Percentiles rank a stretch among this genome's conserved stretches.
Conservation (phyloP, 306 rosid species). For the Quercus alba region DNA sequence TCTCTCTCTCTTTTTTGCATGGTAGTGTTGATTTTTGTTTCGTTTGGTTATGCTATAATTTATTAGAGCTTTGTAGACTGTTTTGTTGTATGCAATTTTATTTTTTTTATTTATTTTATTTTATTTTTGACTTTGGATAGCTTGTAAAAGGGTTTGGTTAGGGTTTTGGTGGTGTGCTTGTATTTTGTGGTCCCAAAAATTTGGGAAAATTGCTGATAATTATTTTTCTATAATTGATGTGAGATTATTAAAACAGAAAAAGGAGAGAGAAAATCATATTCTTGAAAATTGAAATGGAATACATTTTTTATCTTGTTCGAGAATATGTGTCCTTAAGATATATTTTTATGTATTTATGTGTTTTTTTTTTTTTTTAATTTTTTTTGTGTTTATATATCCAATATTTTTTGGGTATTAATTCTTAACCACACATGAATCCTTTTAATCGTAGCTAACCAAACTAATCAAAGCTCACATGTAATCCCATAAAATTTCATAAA, state of each 20-base stretch:
- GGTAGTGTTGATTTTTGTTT: neutral
- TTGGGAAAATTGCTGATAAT: neutral
- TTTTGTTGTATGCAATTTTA: neutral
- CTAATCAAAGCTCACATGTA: too few species aligned
- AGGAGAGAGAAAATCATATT: too few species aligned
- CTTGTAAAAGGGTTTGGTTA: neutral
- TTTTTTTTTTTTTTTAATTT: too few species aligned
- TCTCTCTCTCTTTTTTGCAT: neutral
- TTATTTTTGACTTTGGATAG: neutral
- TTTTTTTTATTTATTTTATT: neutral
- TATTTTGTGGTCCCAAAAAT: neutral
- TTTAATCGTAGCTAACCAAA: too few species aligned
- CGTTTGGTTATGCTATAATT: neutral
- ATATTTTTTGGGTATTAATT: too few species aligned
- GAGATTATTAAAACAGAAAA: too few species aligned
- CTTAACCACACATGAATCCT: too few species aligned
- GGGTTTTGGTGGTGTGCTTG: neutral
- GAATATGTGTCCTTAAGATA: too few species aligned
- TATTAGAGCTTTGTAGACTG: neutral
- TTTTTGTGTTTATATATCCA: too few species aligned
- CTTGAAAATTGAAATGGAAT: neutral
- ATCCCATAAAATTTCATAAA: too few species aligned
- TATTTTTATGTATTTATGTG: too few species aligned
- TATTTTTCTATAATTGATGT: neutral
- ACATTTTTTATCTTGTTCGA: too few species aligned